Evolutionary conservation across 495 filamentous ascomycete species (phyloP), one percentile per base, ranked within the genome.

Genomic region (Copromyces sp.): DNA sequence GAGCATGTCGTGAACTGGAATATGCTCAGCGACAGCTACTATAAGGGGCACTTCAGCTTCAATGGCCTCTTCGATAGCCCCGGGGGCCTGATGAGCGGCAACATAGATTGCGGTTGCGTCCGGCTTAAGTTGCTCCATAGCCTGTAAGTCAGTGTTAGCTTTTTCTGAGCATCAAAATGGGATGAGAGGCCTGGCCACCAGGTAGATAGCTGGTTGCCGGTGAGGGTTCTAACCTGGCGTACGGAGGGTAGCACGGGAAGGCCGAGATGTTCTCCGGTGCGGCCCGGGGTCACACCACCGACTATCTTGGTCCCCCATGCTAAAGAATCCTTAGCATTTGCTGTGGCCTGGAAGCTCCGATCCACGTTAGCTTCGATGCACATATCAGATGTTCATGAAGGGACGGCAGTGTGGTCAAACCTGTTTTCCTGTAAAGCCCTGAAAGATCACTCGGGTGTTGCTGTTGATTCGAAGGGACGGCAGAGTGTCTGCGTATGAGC

Each of bases 1-100:
- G 70, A 95, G 84, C 71, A 97, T 90, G 77, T 97, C 92, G 82
- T 96, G 93, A 42, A 96, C 80, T 7, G 94, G 93, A 70, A 97
- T 93, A 79, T 97, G 94, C 79, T 97, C 94, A 2, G 94, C 94
- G 53, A 97, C 94, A 11, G 93, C 92, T 6, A 97, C 93, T 70
- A 97, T 90, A 3, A 97, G 85, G 12, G 93, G 92, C 9, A 97
- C 91, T 77, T 95, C 93, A 4, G 93, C 93, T 75, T 93, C 93
- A 69, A 97, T 93, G 0, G 94, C 93, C 77, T 97, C 92, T 77
- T 94, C 90, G 77, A 97, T 96, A 9, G 94, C 94, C 44, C 82
- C 82, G 2, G 90, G 84, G 7, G 94, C 93, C 73, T 92, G 88
- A 69, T 90, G 87, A 29, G 94, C 94, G 2, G 94, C 89, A 17